Conservation (phyloP, 768 basidiomycete genomes). For the Kwoniella heveanensis region DNA sequence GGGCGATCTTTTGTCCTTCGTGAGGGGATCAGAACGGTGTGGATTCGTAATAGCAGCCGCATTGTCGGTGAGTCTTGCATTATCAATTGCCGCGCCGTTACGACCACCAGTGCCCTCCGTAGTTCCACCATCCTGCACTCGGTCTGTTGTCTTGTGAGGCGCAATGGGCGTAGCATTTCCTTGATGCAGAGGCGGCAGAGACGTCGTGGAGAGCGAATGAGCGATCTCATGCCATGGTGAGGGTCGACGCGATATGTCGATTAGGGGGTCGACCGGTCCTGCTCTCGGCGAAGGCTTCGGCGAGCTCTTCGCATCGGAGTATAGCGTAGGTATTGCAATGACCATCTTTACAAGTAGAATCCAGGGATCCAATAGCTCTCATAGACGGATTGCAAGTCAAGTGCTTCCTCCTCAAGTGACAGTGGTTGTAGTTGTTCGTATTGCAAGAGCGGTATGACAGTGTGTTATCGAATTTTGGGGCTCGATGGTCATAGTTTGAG, state of each 20-base stretch:
- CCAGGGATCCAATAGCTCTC: no score
- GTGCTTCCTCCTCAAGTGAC: not conserved
- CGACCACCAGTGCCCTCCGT: no score
- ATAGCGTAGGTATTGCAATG: not conserved
- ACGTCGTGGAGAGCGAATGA: conserved; percentile 40
- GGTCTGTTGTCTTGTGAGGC: no score
- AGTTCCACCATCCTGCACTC: no score
- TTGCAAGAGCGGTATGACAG: not conserved
- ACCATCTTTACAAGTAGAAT: no score
- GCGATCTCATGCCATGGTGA: conserved; percentile 51
- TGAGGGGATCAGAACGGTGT: no score
- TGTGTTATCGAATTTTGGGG: not conserved
- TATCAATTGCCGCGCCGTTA: no score
- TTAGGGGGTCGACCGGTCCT: no score
- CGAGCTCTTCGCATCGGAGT: not conserved
- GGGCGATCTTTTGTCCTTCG: not conserved
- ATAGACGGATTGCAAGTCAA: no score
- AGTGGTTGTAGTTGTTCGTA: not conserved
- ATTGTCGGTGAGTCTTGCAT: not conserved
- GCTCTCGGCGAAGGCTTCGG: not conserved
- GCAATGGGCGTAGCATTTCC: no score
- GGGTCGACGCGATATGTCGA: conserved; percentile 34
- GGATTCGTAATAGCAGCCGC: not conserved
- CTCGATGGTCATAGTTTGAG: not conserved
- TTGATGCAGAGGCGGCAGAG: conserved; percentile 18